Evolutionary conservation across 768 basidiomycete species (phyloP).

Genomic region (Paxillus rubicundulus): DNA sequence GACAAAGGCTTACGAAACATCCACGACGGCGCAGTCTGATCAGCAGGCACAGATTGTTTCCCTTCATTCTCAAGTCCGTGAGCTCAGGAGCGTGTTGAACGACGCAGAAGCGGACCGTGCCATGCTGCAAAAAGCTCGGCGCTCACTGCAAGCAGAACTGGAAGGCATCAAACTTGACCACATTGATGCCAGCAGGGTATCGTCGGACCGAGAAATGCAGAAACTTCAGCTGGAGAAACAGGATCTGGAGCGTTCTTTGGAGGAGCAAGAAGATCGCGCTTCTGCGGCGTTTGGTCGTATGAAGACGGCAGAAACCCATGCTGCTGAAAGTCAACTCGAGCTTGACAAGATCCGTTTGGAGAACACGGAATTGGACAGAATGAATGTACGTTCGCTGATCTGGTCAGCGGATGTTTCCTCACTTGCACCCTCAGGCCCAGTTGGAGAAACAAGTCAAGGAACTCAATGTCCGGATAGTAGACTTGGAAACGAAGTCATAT

Average conservation of each 20-base stretch:
- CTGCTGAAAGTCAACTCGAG: constrained; percentile 73
- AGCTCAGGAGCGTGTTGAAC: constrained; percentile 75
- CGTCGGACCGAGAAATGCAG: constrained; percentile 73
- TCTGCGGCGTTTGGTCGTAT: constrained; percentile 70
- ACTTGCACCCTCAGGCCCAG: constrained; percentile 50
- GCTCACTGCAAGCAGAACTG: constrained; percentile 75
- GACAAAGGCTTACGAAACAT: constrained; percentile 72
- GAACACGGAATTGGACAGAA: constrained; percentile 75
- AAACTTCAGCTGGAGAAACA: constrained; percentile 76
- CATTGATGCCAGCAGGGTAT: constrained; percentile 65
- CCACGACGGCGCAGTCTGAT: constrained; percentile 68
- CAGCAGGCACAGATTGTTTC: constrained; percentile 84
- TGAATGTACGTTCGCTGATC: constrained; percentile 53
- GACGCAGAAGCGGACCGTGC: constrained; percentile 82
- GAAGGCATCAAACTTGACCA: constrained; percentile 78
- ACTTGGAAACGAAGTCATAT: constrained; percentile 78
- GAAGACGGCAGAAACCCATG: constrained; percentile 77
- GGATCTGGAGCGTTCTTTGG: constrained; percentile 72
- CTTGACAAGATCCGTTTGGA: constrained; percentile 75
- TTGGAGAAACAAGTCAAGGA: constrained; percentile 87
- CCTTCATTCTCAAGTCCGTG: constrained; percentile 82
- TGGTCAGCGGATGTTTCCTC: not conserved
- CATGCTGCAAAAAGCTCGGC: constrained; percentile 77
- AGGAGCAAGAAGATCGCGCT: constrained; percentile 76
- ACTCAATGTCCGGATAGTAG: constrained; percentile 76